Evolutionary conservation across 192 early-diverging fungal genomes (phyloP), one percentile per base, ranked within the genome.

Genomic region (Helicostylum pulchrum): DNA sequence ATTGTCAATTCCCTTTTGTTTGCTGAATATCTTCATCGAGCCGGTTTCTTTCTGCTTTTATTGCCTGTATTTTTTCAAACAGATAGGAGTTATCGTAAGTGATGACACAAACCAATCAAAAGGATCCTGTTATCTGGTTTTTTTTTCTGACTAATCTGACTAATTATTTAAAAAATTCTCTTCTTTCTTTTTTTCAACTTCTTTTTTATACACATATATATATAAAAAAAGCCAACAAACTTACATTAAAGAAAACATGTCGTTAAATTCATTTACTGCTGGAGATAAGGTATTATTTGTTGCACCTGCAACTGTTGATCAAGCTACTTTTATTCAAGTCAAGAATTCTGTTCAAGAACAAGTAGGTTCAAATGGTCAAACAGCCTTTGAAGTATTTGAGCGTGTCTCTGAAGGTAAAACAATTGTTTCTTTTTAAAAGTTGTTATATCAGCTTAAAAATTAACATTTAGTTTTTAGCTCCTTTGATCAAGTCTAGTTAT

Each of bases 341-440:
- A 78, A 79, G 42, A 77, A 67, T 43, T 48, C 66, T 14, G 70
- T 76, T 48, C 61, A 82, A 11, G 60, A 67, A 15, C 70, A 74
- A 3, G 88, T 87, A 34, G 79, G 74, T 34, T 34, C 66, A 17
- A 70, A 72, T 14, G 91, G 86, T 6, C 76, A 64, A 15, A 87
- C 94, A 9, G 78, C 82, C 36, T 96, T 96, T 86, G 94, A 96
- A 77, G 89, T 90, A 63, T 71, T 92, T 9, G 92, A 96, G 67
- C 78, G 92, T 62, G 74, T 96, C 21, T 78, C 82, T 10, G 78
- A 80, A 46, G 78, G 78, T 80, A 77, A 53, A 61, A 32, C 52
- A 15, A 7, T 14, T 30, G 0, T 39, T 23, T 44, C 12, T 30
- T 15, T 50, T 36, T n/a, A n/a, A n/a, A 26, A 14, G 0, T 12